Base-by-base conservation (phyloP, 495 filamentous ascomycete genomes). In the Cladorrhinum samala region DNA sequence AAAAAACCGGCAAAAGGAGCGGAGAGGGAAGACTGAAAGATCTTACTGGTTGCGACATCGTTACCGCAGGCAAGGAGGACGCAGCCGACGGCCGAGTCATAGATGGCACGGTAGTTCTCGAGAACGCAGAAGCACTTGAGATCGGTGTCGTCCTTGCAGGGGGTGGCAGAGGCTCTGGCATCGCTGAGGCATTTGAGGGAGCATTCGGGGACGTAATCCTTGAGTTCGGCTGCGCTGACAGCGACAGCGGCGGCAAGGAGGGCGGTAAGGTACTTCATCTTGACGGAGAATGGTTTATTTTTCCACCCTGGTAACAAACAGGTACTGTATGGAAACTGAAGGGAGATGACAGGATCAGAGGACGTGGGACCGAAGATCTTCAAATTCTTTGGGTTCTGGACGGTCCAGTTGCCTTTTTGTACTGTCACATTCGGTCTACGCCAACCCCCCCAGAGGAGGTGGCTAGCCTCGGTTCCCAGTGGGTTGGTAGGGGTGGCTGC, bases 71-170 rank as follows among this genome's bases (percentile, higher is more conserved):
- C 40, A n/a, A 43, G 37, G n/a, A 60, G 46, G 9, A 64, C 59
- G 52, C 64, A 67, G 30, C 53, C 16, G 9, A 59, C 58, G 11
- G 52, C 54, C 18, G 51, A 48, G 3, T 46, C 30, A 36, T 64
- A 57, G 49, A 60, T 67, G 48, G 52, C 52, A 46, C 49, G 53
- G 41, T 56, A 49, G 59, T 67, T 64, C 48, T 60, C 51, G 43
- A 54, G 30, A 8, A 56, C 40, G 53, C 64, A 67, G 49, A 60
- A 54, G 59, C 64, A 67, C 20, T 46, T 27, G 21, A 58, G 49
- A 27, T 67, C 61, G 45, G 21, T 33, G 24, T 49, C 50, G 33
- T 25, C 16, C 30, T 38, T 41, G 56, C 64, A 67, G 19, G 50
- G 49, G 38, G 61, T 64, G 17, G 54, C 54, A 9, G 23, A 14